Percentiles rank a stretch among this genome's conserved stretches.
Conservation (phyloP, 306 rosid species). For the Pueraria montana region DNA sequence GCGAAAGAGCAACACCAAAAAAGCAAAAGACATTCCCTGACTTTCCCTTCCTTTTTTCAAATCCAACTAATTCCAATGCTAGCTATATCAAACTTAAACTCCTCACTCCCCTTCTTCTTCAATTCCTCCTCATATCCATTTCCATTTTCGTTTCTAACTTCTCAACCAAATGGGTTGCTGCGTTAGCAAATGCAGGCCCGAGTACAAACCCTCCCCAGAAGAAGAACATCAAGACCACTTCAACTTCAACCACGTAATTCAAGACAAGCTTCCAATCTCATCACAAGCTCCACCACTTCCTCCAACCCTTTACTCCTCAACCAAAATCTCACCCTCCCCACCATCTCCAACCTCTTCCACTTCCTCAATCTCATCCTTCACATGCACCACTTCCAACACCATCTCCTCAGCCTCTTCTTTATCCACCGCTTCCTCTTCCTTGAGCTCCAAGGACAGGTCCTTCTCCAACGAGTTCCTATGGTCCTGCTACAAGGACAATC, state of each 20-base stretch:
- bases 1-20: conserved; percentile 34
- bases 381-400: conserved; percentile 56
- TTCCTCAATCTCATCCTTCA: conserved; percentile 63
- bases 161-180: conserved; percentile 81
- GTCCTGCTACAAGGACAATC: conserved; percentile 79
- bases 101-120: background rate
- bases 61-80: background rate
- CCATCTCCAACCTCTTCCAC: conserved; percentile 69
- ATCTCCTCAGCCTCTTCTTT: conserved; percentile 58
- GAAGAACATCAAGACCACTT: conserved; percentile 4
- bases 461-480: conserved; percentile 77
- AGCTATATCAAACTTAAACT: conserved; percentile 11
- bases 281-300: conserved; percentile 54
- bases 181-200: conserved; percentile 91
- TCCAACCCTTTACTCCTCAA: conserved; percentile 32
- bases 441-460: conserved; percentile 64
- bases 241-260: conserved; percentile 24
- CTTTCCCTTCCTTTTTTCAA: conserved; percentile 50
- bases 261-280: conserved; percentile 66
- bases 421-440: conserved; percentile 57
- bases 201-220: conserved; percentile 37
- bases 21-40: conserved; percentile 53
- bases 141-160: background rate
- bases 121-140: background rate
- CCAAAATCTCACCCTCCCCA: conserved; percentile 66